Base-by-base conservation (phyloP, 371 early-diverging fungal genomes). In the Apophysomyces variabilis region DNA sequence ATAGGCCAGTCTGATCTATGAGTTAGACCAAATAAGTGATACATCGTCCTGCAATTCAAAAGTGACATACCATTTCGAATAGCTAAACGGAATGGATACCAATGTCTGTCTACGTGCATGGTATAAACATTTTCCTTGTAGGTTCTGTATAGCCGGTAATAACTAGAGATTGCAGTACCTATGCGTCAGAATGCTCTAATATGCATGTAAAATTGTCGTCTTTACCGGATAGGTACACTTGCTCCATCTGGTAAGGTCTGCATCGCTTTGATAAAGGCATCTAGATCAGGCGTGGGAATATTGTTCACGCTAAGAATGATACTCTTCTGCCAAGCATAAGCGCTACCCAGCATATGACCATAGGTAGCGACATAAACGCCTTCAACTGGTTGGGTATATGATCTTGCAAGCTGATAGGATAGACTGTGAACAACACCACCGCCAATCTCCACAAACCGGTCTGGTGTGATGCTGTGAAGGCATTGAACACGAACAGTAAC, bases 331-430 rank as follows among this genome's bases (percentile, higher is more conserved):
- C 86, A 87, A 13, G 86, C 85, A 50, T 82, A 78, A 13, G 88
- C 89, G 14, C 84, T 85, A 3, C 84, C 85, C 41, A 92, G 71
- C 85, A 87, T 90, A 57, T 89, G 87, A 14, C 91, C 92, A 41
- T 86, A 82, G 7, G 91, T 88, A 16, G 94, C 83, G 8, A 95
- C 90, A 74, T 92, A 93, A 14, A 95, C 92, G n/a, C 95, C 94
- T 18, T 84, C 85, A 0, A 86, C 87, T 8, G 93, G 91, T 18
- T 91, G 86, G 12, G 83, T 83, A 71, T 88, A 93, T 8, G 85
- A 84, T 58, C 90, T 85, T 0, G 95, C 95, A 32, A 95, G 79
- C 75, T 94, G 95, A 70, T 93, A 96, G 16, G 90, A 90, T 13
- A 95, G 77, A 63, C 93, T 86, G 73, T 95, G 91, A 41, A 95